Evolutionary conservation across 164 flowering plant genomes (phyloP), one percentile per base, ranked within the genome.

Genomic region (Dillenia suffruticosa): DNA sequence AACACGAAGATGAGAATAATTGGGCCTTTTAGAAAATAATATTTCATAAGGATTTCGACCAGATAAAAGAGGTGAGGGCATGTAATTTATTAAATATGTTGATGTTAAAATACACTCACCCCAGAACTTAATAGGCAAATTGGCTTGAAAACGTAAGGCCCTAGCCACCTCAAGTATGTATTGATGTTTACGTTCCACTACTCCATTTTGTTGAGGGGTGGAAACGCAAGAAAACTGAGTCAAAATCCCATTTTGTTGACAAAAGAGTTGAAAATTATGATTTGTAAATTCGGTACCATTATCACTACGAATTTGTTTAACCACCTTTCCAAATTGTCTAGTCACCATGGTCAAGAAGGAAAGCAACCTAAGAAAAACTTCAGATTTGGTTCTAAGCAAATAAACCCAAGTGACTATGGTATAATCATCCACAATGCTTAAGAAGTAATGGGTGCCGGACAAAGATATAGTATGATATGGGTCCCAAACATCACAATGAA

Each of bases 401-500:
- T 32, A 32, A 32, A 32, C 7, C 40, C 40, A 32, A 32, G 40
- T 32, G 40, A 5, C 40, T 19, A 54, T 44, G 12, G 54, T 43
- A 32, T 22, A 64, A 64, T 64, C 67, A 49, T 64, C 60, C 6
- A 64, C n/a, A n/a, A n/a, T 14, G 15, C 56, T 65, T n/a, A 65
- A 5, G 44, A 65, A 65, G 9, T 50, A 65, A 9, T 49, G 48
- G 17, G 13, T 5, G 11, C 56, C 56, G 2, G 5, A 14, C 8
- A 5, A 0, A 4, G 62, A 49, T 1, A 45, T 12, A 10, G 58
- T 9, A 10, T 46, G 49, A 46, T 45, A 65, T 26, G 46, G 24
- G 5, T 63, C 68, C 68, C 68, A 65, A 49, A 57, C 49, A 58
- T 65, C 68, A 57, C 19, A 57, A 50, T 65, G 63, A 1, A 65